Conservation (phyloP, 768 basidiomycete genomes). For the Filobasidium floriforme region DNA sequence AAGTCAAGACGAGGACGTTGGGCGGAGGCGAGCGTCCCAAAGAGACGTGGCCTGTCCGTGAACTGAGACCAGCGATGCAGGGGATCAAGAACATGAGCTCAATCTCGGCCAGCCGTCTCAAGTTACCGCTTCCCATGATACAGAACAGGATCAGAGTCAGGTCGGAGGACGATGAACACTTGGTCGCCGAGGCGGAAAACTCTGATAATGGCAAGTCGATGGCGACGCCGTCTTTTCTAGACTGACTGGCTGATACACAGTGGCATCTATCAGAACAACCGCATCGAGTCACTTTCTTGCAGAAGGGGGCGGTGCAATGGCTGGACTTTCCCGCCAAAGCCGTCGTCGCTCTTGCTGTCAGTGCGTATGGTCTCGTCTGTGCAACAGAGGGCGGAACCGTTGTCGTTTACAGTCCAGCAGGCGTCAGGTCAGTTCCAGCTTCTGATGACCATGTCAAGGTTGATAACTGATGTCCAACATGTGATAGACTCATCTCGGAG, state of each 20-base stretch:
- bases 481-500: slow-evolving; percentile 55
- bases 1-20: slow-evolving; percentile 56
- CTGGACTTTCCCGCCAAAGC: slow-evolving; percentile 76
- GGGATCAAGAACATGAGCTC: not conserved
- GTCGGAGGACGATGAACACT: slow-evolving; percentile 58
- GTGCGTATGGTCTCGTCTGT: slow-evolving; percentile 63
- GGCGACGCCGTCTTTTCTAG: not conserved
- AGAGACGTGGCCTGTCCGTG: slow-evolving; percentile 52
- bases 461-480: not conserved
- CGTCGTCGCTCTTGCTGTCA: slow-evolving; percentile 60
- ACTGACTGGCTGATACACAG: not conserved
- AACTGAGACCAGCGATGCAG: slow-evolving; percentile 48
- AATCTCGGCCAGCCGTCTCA: slow-evolving; percentile 29
- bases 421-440: slow-evolving; percentile 58
- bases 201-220: slow-evolving; percentile 50
- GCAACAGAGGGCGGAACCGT: slow-evolving; percentile 71
- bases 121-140: slow-evolving; percentile 56
- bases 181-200: slow-evolving; percentile 71
- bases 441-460: too few species aligned
- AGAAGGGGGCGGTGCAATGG: slow-evolving; percentile 66
- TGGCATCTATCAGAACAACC: not conserved
- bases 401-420: slow-evolving; percentile 74
- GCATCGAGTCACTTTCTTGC: not conserved
- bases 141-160: slow-evolving; percentile 56
- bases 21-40: slow-evolving; percentile 58